Evolutionary conservation across 257 asterid species (phyloP).

Genomic region (Solanum paucissectum): DNA sequence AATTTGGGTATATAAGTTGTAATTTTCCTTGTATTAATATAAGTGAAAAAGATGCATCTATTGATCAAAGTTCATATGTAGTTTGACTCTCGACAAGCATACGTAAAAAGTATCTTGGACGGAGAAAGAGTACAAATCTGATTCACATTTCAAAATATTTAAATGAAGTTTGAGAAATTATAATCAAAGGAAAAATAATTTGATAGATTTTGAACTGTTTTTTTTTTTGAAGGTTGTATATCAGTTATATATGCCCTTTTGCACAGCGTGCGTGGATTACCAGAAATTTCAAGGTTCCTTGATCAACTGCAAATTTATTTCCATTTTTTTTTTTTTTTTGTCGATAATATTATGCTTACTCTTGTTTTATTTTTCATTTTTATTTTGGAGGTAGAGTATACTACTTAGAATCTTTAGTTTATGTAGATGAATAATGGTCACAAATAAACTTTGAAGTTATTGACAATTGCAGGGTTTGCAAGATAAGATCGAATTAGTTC

Average conservation of each 20-base stretch:
- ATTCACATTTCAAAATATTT: neutral
- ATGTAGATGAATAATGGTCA: neutral
- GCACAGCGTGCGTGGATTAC: slow-evolving; percentile 74
- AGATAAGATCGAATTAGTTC: slow-evolving; percentile 35
- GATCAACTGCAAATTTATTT: neutral
- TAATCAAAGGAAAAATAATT: neutral
- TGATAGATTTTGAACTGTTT: neutral
- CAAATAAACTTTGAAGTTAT: neutral
- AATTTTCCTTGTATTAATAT: neutral
- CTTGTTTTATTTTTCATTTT: neutral
- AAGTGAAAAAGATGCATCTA: neutral
- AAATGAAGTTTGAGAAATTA: neutral
- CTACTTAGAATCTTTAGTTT: neutral
- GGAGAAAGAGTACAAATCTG: neutral
- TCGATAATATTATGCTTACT: neutral
- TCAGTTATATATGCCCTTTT: slow-evolving; percentile 45
- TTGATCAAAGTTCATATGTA: neutral
- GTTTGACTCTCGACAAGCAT: neutral
- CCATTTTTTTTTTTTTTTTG: neutral
- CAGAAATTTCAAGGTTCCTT: slow-evolving; percentile 57
- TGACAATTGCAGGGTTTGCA: slow-evolving; percentile 33
- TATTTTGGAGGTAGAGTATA: neutral
- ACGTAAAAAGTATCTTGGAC: neutral
- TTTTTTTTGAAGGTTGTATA: slow-evolving; percentile 45
- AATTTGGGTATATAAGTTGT: neutral